Base-by-base conservation (phyloP, 176 grass and related monocot species). In the Ensete ventricosum region DNA sequence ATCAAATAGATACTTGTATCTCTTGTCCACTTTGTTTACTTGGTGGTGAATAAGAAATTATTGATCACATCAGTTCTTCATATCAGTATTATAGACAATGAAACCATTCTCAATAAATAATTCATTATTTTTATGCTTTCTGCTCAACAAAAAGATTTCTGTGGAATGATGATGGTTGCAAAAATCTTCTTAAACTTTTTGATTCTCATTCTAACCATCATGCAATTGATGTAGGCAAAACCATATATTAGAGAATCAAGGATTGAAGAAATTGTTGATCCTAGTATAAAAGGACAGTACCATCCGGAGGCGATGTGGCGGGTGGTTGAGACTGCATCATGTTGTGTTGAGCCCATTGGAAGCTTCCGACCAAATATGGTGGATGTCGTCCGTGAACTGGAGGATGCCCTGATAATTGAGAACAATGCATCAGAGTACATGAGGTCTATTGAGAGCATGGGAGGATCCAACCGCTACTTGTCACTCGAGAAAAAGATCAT, bases 211-310 rank as follows among this genome's bases (percentile, higher is more conserved):
- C 72, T 14, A 76, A 81, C 29, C 60, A 69, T 55, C 25, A 8
- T 13, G 25, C 26, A 50, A 13, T 62, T 17, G 9, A n/a, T 84
- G 14, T 52, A 91, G 85, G 88, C 88, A 80, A 92, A 85, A 60
- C 83, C 85, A 54, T 88, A 83, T 69, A 92, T 92, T 50, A 86
- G 68, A 14, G 89, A 88, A 26, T 88, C 83, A 78, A 88, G 79
- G 74, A 92, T 92, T 58, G 89, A 88, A 71, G 89, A 92, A 78
- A 86, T 88, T n/a, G 83, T 92, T 50, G 89, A 92, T 55, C 86
- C 89, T n/a, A 74, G 73, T 55, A 88, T 92, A 74, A 92, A 84
- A 69, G 83, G 83, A 52, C 89, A 88, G n/a, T 88, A 88, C 73
- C 85, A 87, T 73, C 86, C 78, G 50, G 89, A 92, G 75, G 85